phyloP scores from a whole-genome alignment of 2,329 filamentous ascomycete genomes.

The Trichoderma sp. region DNA sequence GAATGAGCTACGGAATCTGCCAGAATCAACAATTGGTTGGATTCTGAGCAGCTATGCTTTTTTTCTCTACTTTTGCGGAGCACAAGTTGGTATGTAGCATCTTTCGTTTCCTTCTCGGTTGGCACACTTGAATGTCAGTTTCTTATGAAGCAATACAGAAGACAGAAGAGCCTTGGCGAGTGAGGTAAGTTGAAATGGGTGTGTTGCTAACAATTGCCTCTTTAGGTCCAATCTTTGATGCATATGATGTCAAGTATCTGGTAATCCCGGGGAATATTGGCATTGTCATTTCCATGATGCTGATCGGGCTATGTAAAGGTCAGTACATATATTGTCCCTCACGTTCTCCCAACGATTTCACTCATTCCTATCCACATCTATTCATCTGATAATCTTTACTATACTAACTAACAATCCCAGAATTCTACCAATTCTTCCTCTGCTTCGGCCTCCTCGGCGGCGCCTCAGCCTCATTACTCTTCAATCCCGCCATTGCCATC shows the following conservation, averaged over 20 bases:
- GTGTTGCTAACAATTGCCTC: neutral
- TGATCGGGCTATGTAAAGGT: conserved; percentile 46
- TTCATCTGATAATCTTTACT: too few species aligned
- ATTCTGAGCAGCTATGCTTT: conserved; percentile 71
- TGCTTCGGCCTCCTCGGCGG: conserved; percentile 67
- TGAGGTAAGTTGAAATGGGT: neutral
- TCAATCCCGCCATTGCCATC: conserved; percentile 64
- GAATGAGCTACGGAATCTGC: conserved; percentile 60
- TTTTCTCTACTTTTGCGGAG: conserved; percentile 66
- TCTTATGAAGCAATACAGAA: neutral
- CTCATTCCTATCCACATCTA: too few species aligned
- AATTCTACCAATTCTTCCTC: conserved; percentile 71
- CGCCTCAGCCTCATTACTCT: conserved; percentile 62
- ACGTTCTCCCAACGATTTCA: too few species aligned
- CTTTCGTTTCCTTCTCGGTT: neutral
- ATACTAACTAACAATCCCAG: conserved; percentile 22
- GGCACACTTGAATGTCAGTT: neutral
- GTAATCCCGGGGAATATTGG: conserved; percentile 56
- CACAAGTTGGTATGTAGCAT: conserved; percentile 55
- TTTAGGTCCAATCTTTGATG: conserved; percentile 63
- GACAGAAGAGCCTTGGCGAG: neutral
- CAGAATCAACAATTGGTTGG: conserved; percentile 63
- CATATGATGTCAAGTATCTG: conserved; percentile 59
- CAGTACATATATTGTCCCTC: too few species aligned
- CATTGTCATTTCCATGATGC: conserved; percentile 53